Conservation (phyloP, 805 yeast species). For the Wickerhamiella shivajii region DNA sequence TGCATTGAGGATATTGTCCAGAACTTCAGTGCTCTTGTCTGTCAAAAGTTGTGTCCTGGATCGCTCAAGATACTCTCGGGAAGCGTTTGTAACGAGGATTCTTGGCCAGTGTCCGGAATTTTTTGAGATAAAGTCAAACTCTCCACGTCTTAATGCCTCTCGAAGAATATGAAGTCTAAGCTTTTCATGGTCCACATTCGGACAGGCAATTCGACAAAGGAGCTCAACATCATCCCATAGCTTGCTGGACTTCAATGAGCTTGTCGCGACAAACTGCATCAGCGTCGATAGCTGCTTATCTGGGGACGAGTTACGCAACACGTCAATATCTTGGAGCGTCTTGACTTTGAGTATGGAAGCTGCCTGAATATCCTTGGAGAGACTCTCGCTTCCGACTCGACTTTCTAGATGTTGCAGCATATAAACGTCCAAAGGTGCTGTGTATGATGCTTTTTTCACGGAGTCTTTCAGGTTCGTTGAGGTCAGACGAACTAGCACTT, state of each 20-base stretch:
- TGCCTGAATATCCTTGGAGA: conserved; percentile 1
- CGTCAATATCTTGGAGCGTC: background rate
- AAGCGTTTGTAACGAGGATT: background rate
- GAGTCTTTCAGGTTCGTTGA: background rate
- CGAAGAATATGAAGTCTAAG: conserved; percentile 11
- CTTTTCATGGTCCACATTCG: background rate
- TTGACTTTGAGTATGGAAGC: conserved; percentile 1
- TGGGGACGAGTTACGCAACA: background rate
- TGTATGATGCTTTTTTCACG: conserved; percentile 1
- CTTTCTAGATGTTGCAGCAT: background rate
- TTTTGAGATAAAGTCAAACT: conserved; percentile 17
- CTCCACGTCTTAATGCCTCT: conserved; percentile 16
- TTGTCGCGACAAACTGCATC: background rate
- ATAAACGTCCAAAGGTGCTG: background rate
- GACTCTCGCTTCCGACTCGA: background rate
- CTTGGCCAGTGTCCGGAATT: conserved; percentile 3
- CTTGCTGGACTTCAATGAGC: background rate
- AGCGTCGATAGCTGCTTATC: conserved; percentile 2
- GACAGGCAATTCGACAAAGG: background rate
- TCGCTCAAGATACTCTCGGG: conserved; percentile 3
- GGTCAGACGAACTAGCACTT: background rate
- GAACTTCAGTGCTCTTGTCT: too few relatives aligned
- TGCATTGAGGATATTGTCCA: too few relatives aligned
- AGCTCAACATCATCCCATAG: conserved; percentile 1
- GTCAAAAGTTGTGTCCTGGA: too few relatives aligned